Evolutionary conservation across 108 stramenopile genomes (phyloP).

Genomic region (Chaetoceros tenuissimus): DNA sequence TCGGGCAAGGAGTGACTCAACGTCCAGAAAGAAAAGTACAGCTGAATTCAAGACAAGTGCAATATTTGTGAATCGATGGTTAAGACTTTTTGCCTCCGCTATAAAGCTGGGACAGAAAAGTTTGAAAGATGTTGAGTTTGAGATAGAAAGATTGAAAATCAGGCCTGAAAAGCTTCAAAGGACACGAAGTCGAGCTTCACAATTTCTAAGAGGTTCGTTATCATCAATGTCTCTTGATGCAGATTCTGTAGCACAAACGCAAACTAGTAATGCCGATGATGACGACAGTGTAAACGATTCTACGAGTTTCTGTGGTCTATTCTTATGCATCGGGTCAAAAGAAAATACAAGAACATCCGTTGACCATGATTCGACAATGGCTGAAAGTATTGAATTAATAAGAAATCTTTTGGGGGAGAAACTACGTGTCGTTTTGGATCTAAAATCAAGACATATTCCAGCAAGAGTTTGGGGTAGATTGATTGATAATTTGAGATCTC

Average conservation of each 20-base stretch:
- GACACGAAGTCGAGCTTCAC: background rate
- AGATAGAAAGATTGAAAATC: constrained; percentile 1
- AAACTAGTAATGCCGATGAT: background rate
- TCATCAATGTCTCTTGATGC: background rate
- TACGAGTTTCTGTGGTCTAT: constrained; percentile 25
- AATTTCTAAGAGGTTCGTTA: background rate
- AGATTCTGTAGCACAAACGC: background rate
- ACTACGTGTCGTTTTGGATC: constrained; percentile 37
- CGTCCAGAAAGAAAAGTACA: background rate
- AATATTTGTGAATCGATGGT: constrained; percentile 38
- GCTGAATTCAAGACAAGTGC: constrained; percentile 6
- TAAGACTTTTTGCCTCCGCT: constrained; percentile 26
- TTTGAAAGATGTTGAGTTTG: background rate
- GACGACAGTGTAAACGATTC: background rate
- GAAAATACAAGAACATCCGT: constrained; percentile 3
- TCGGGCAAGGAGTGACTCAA: background rate
- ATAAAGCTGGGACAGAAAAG: background rate
- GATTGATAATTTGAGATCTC: constrained; percentile 28
- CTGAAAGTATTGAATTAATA: constrained; percentile 28
- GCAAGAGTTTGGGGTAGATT: constrained; percentile 44
- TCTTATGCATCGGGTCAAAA: constrained; percentile 27
- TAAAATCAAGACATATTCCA: constrained; percentile 44
- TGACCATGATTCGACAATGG: constrained; percentile 24
- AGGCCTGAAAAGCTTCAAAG: background rate
- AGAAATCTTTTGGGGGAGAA: constrained; percentile 24